A percentile compares a stretch with the other conserved stretches of the same genome.
These are phyloP conservation scores for Podosphaera aphanis DNA, from an alignment of 2,329 filamentous ascomycete genomes.

Conservation along the genomic window DNA sequence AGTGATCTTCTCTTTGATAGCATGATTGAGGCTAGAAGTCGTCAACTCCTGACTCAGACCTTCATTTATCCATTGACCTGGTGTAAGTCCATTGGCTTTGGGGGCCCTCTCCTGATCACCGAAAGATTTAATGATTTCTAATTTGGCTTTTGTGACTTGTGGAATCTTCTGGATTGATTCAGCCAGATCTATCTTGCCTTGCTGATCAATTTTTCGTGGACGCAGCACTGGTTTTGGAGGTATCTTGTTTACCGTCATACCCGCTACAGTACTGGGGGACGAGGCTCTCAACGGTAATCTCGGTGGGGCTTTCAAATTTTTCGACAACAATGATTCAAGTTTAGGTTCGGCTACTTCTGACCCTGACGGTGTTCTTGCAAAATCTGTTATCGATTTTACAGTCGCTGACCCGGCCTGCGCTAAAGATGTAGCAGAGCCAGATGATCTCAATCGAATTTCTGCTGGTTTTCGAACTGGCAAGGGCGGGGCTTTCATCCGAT, in stretches of 20 bases:
- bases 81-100: slow-evolving; percentile 6
- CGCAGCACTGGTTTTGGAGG: slow-evolving; percentile 24
- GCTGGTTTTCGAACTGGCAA: slow-evolving; percentile 16
- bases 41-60: slow-evolving; percentile 54
- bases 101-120: slow-evolving; percentile 9
- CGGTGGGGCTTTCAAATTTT: neutral
- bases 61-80: slow-evolving; percentile 3
- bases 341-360: slow-evolving; percentile 21
- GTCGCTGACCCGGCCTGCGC: slow-evolving; percentile 22
- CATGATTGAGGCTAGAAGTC: slow-evolving; percentile 67
- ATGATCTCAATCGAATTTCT: slow-evolving; percentile 25
- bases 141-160: slow-evolving; percentile 7
- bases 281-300: neutral
- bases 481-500: slow-evolving; percentile 10
- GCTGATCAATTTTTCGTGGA: slow-evolving; percentile 4
- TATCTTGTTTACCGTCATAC: neutral
- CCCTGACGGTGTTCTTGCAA: slow-evolving; percentile 29
- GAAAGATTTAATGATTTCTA: slow-evolving; percentile 11
- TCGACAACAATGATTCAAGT: neutral
- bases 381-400: slow-evolving; percentile 22
- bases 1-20: slow-evolving; percentile 75
- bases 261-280: neutral
- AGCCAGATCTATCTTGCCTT: slow-evolving; percentile 3
- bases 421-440: slow-evolving; percentile 32
- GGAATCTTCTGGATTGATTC: slow-evolving; percentile 9